These are phyloP conservation scores for Thymus quinquecostatus DNA, from an alignment of 257 asterid species.

Conservation along the genomic window DNA sequence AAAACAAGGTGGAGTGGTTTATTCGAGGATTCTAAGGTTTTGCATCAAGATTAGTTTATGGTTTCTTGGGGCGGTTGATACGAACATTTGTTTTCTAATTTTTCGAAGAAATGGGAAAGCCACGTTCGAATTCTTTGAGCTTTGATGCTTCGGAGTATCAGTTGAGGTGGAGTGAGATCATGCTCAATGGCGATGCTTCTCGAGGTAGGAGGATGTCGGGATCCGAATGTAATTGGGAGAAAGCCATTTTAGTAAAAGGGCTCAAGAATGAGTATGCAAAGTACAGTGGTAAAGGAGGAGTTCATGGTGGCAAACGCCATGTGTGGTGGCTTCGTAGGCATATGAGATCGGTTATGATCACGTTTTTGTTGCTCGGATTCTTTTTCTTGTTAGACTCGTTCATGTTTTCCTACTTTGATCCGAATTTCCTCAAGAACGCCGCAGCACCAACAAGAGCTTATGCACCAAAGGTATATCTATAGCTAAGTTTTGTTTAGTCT, in stretches of 20 bases:
- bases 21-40: not conserved
- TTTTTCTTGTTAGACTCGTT: constrained; percentile 65
- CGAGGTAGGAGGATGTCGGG: constrained; percentile 59
- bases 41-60: constrained; percentile 22
- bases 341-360: constrained; percentile 49
- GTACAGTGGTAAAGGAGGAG: constrained; percentile 53
- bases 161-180: constrained; percentile 44
- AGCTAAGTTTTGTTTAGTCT: not conserved
- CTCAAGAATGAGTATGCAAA: constrained; percentile 52
- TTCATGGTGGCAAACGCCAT: constrained; percentile 50
- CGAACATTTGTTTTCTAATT: not conserved
- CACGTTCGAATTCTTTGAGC: constrained; percentile 37
- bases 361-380: constrained; percentile 53
- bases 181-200: constrained; percentile 45
- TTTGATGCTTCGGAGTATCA: constrained; percentile 43
- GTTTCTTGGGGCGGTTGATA: not conserved
- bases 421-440: constrained; percentile 39
- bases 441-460: constrained; percentile 35
- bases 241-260: constrained; percentile 42
- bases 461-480: constrained; percentile 44
- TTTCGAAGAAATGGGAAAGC: constrained; percentile 52
- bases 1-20: not conserved
- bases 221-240: constrained; percentile 51
- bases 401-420: constrained; percentile 59
- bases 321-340: constrained; percentile 59